These are phyloP conservation scores for Ganoderma sp. DNA, from an alignment of 1,284 basidiomycete genomes.

Conservation along the genomic window DNA sequence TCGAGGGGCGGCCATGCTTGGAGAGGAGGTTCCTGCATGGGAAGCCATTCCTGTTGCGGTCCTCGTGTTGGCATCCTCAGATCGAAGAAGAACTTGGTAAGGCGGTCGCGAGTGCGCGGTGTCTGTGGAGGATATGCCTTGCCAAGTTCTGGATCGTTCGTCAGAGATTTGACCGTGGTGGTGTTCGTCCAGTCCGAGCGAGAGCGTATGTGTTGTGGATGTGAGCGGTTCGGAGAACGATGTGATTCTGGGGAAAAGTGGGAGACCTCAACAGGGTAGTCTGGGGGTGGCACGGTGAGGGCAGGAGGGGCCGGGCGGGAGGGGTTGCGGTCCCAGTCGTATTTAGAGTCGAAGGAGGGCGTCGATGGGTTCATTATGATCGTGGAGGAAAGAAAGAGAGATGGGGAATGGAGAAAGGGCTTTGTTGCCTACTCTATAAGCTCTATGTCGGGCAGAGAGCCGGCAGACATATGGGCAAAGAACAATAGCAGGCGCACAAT, in stretches of 20 bases:
- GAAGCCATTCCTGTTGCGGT: conserved; percentile 38
- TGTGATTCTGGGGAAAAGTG: conserved; percentile 34
- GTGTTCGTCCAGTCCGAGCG: conserved; percentile 36
- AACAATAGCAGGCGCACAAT: conserved; percentile 31
- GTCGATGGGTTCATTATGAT: conserved; percentile 18
- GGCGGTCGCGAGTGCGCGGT: conserved; percentile 39
- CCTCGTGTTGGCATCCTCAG: conserved; percentile 37
- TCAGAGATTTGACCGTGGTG: conserved; percentile 30
- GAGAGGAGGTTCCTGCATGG: conserved; percentile 39
- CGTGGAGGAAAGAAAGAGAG: conserved; percentile 18
- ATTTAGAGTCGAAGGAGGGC: conserved; percentile 21
- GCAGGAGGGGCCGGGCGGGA: conserved; percentile 35
- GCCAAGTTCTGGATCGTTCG: conserved; percentile 27
- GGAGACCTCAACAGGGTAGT: conserved; percentile 30
- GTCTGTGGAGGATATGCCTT: conserved; percentile 18
- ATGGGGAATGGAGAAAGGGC: not conserved
- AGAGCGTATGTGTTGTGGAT: conserved; percentile 25
- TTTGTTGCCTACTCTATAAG: conserved; percentile 12
- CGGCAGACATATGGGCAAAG: conserved; percentile 22
- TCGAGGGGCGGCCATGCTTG: conserved; percentile 48
- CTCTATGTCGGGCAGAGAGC: conserved; percentile 19
- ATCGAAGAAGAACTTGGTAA: conserved; percentile 47
- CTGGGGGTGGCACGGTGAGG: conserved; percentile 34
- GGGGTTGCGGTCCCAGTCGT: conserved; percentile 33
- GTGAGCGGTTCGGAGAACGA: conserved; percentile 18